A percentile compares a stretch with the other conserved stretches of the same genome.
These are phyloP conservation scores for Cercospora sp. DNA, from an alignment of 2,329 filamentous ascomycete genomes.

Conservation along the genomic window DNA sequence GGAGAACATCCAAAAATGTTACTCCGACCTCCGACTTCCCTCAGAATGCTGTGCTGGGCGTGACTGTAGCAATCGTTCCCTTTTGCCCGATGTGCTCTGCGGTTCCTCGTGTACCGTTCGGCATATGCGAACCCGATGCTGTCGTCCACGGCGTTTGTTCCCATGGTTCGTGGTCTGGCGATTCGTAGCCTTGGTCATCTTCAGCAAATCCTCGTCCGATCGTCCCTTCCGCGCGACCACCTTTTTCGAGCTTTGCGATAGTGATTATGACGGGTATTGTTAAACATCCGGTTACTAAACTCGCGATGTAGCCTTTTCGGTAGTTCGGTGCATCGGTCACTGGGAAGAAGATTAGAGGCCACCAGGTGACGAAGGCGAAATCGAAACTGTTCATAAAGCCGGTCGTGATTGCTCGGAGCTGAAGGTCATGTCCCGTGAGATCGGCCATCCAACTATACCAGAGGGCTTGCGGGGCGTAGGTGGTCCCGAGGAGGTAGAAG, in stretches of 20 bases:
- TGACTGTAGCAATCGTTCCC: constrained; percentile 6
- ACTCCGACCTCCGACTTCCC: too few species aligned
- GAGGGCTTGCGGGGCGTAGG: constrained; percentile 49
- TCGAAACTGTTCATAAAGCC: constrained; percentile 28
- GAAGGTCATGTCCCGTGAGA: constrained; percentile 43
- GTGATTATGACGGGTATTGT: constrained; percentile 21
- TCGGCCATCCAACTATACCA: constrained; percentile 54
- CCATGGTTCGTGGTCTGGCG: background rate
- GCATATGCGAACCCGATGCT: background rate
- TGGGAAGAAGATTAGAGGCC: constrained; percentile 25
- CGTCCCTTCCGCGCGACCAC: constrained; percentile 7
- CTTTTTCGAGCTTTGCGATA: constrained; percentile 19
- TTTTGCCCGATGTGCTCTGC: constrained; percentile 7
- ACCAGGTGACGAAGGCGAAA: constrained; percentile 26
- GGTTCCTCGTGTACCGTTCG: background rate
- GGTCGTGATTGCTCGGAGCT: constrained; percentile 48
- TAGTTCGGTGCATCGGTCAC: constrained; percentile 30
- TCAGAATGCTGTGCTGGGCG: background rate
- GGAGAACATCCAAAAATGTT: too few species aligned
- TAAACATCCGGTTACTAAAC: constrained; percentile 22
- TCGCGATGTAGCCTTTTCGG: constrained; percentile 28
- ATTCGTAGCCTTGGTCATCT: background rate
- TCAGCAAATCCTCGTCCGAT: constrained; percentile 13
- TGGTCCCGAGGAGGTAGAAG: constrained; percentile 49
- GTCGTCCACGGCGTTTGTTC: constrained; percentile 11